These are phyloP conservation scores for Heliamphora pulchella DNA, from an alignment of 179 eudicot genomes.

Conservation along the genomic window DNA sequence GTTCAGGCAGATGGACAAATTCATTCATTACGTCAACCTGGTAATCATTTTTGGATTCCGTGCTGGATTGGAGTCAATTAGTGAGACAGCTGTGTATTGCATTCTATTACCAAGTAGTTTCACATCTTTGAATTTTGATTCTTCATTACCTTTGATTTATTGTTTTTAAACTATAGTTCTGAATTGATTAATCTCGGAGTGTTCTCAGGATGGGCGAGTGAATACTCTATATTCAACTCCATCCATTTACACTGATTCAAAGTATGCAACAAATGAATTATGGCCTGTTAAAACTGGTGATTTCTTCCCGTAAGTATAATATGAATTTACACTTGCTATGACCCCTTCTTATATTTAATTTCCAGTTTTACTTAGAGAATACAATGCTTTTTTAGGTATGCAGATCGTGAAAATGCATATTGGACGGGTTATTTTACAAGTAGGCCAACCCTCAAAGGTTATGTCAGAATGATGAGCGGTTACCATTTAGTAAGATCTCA, in stretches of 20 bases:
- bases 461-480: slow-evolving; percentile 73
- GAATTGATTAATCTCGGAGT: slow-evolving; percentile 15
- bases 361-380: slow-evolving; percentile 8
- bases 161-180: background rate
- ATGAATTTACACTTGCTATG: slow-evolving; percentile 1
- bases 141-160: too few relatives aligned
- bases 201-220: slow-evolving; percentile 87
- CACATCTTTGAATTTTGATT: background rate
- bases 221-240: slow-evolving; percentile 97
- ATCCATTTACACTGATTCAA: slow-evolving; percentile 84
- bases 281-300: slow-evolving; percentile 92
- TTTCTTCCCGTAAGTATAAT: slow-evolving; percentile 74
- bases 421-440: slow-evolving; percentile 99
- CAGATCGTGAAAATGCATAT: slow-evolving; percentile 77
- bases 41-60: slow-evolving; percentile 28
- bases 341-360: background rate
- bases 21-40: slow-evolving; percentile 90
- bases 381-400: slow-evolving; percentile 51
- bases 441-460: slow-evolving; percentile 82
- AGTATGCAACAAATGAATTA: slow-evolving; percentile 47
- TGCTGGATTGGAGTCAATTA: slow-evolving; percentile 1
- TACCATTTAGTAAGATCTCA: slow-evolving; percentile 58
- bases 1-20: slow-evolving; percentile 96
- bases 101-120: background rate
- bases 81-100: background rate